Base-by-base conservation (phyloP, 768 basidiomycete genomes). In the Mycena galopus region DNA sequence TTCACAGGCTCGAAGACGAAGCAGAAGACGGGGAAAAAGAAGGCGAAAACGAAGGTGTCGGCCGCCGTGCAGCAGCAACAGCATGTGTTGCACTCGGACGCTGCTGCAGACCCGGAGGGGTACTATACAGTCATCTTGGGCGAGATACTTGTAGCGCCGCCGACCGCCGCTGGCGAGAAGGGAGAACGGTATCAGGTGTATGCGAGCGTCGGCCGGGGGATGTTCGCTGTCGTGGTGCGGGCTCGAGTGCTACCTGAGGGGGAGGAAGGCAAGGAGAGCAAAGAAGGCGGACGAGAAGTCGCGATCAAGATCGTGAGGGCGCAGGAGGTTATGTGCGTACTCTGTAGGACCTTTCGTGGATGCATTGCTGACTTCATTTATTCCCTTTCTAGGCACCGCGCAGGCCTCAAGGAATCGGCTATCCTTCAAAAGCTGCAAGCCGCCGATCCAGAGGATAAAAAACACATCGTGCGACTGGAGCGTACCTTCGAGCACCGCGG, bases 151-250 rank as follows among this genome's bases (percentile, higher is more conserved):
- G 44, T 53, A 8, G 67, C 74, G 2, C 74, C 70, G 29, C 62
- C 74, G 25, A 68, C 62, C 17, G 21, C 47, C 0, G 47, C 61
- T 7, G 63, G 67, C 4, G 72, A 68, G 53, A 97, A 98, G 78
- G 90, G 92, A 30, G 96, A 95, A 7, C 90, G 94, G 50, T 99
- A 99, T 79, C 96, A 98, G 80, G 96, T 99, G 12, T 96, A 94
- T 75, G 96, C 95, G 58, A 94, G 91, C 58, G 86, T 99, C n/a
- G 98, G 98, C 21, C 97, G 97, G 80, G 98, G 98, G 58, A 99
- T 99, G 97, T 99, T 99, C 80, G 96, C 96, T 58, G 96, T 95
- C 67, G 98, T 99, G 60, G 96, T 98, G 30, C 90, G 94, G 56
- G 97, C 97, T 11, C 91, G 95, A 35, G 88, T 96, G 12, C 84